Base-by-base conservation (phyloP, 2,329 filamentous ascomycete species). In the Fusarium longipes region DNA sequence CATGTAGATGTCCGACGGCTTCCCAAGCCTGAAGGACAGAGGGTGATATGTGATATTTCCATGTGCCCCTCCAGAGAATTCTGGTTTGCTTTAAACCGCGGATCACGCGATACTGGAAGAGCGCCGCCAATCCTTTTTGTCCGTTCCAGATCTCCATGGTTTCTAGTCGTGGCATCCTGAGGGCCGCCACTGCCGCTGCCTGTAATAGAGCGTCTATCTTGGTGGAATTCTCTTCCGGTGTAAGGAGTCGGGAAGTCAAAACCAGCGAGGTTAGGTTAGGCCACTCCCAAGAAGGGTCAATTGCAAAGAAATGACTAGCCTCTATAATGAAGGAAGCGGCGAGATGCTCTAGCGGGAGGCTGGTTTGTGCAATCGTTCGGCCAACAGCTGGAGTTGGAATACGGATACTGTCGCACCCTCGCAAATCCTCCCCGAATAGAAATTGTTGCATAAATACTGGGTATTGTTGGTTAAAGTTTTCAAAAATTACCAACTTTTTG, bases 131-230 rank as follows among this genome's bases (percentile, higher is more conserved):
- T 3, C 67, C 66, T 39, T 49, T 24, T 58, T n/a, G 7, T 15
- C 74, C 74, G 55, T 77, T 77, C 76, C 74, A 78, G 40, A 78
- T 67, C 45, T 77, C 30, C 30, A 33, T 71, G 30, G 62, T 74
- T 49, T 73, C 30, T 24, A 76, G 70, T n/a, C 65, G 65, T 18
- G 75, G 73, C 76, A 78, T 78, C 38, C 64, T 71, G 10, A 39
- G 43, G 11, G 65, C 69, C 8, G 68, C 73, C n/a, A 47, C 60
- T 14, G 72, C 75, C 0, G 75, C 76, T 25, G 49, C 56, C 47
- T 42, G 39, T 38, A 76, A 68, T 68, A 77, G 68, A 18, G 65
- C 30, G 50, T 8, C 30, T 33, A 33, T n/a, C 30, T 33, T 17
- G 30, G 30, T n/a, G 14, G 14, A 15, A 32, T 32, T 54, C 50